These are phyloP conservation scores for Cynara cardunculus DNA, from an alignment of 129 eudicot genomes.

Conservation along the genomic window DNA sequence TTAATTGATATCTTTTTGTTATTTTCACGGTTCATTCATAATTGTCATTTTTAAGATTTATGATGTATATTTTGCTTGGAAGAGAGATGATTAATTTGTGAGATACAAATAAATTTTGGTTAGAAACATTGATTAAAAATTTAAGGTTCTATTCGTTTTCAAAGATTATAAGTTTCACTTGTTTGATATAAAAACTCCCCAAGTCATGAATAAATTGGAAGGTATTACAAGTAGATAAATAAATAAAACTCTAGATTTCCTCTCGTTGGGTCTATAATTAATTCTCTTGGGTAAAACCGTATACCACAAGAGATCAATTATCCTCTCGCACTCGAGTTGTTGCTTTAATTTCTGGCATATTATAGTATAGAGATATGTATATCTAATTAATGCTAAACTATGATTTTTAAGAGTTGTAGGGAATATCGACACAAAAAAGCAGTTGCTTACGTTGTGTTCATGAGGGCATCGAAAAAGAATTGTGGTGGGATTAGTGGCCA, in stretches of 20 bases:
- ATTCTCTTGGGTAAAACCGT: not conserved
- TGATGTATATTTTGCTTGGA: not conserved
- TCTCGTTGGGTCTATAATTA: not conserved
- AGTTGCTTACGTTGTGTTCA: constrained; percentile 15
- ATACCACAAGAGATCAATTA: not conserved
- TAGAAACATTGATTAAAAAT: no score
- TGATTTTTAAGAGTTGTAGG: constrained; percentile 9
- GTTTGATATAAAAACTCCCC: not conserved
- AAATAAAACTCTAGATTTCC: not conserved
- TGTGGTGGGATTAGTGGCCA: constrained; percentile 31
- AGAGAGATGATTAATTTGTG: not conserved
- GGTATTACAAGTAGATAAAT: no score
- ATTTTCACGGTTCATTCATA: no score
- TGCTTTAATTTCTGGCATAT: not conserved
- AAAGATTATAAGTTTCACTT: no score
- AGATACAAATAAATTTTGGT: not conserved
- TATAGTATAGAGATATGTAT: not conserved
- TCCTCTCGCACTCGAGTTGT: constrained; percentile 2
- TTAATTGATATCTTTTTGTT: not conserved
- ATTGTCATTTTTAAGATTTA: not conserved
- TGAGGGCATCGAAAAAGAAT: constrained; percentile 13
- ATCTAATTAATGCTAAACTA: not conserved
- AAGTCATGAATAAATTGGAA: not conserved
- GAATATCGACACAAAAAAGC: constrained; percentile 6
- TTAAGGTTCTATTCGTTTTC: no score